These are phyloP conservation scores for Pestalotiopsis sp. DNA, from an alignment of 2,329 filamentous ascomycete species.

Conservation along the genomic window DNA sequence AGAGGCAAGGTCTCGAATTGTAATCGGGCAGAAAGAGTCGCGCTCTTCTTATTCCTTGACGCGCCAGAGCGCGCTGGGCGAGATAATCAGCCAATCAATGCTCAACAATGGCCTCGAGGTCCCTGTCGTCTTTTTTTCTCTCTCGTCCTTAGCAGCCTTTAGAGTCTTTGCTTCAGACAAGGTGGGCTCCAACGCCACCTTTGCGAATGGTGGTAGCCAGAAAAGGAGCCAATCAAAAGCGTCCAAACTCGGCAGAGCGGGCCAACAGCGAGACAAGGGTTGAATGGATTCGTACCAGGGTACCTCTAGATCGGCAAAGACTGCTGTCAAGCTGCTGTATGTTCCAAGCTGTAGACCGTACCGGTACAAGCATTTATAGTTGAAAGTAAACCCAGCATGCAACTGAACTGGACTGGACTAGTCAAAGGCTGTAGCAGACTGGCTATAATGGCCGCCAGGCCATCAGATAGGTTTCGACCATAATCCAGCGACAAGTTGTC, in stretches of 20 bases:
- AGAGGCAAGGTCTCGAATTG: conserved; percentile 26
- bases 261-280: conserved; percentile 14
- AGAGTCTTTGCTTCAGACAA: conserved; percentile 10
- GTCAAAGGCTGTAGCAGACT: no score
- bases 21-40: conserved; percentile 34
- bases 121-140: not conserved
- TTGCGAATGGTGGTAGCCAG: conserved; percentile 13
- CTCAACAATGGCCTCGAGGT: not conserved
- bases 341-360: not conserved
- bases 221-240: not conserved
- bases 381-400: no score
- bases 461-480: no score
- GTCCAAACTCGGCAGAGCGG: not conserved
- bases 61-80: conserved; percentile 22
- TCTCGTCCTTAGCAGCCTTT: not conserved
- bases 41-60: conserved; percentile 46
- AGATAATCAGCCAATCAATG: not conserved
- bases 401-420: no score
- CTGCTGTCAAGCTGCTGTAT: not conserved
- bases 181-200: conserved; percentile 14
- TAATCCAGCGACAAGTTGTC: no score
- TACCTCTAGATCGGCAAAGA: conserved; percentile 1
- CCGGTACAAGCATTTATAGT: no score
- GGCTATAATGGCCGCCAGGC: no score
- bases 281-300: not conserved